Evolutionary conservation across 2,329 filamentous ascomycete genomes (phyloP).

Genomic region (Elsinoe ampelina): DNA sequence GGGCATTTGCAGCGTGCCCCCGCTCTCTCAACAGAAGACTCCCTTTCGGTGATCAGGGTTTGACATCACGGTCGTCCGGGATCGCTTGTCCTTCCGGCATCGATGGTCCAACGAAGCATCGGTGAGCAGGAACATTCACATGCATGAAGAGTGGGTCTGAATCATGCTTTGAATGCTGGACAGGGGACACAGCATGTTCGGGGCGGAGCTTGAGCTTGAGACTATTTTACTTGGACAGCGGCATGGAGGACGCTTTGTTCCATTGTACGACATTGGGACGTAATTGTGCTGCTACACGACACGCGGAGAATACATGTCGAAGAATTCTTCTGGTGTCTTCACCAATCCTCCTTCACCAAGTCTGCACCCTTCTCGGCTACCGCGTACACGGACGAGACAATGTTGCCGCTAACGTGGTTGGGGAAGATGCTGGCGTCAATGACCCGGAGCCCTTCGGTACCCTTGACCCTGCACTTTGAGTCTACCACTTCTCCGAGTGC

Average conservation of each 20-base stretch:
- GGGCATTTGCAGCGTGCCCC: background rate
- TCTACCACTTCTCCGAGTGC: conserved; percentile 29
- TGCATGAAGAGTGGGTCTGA: background rate
- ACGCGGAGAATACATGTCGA: background rate
- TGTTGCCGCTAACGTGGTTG: conserved; percentile 24
- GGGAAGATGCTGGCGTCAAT: conserved; percentile 28
- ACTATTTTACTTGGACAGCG: too few relatives aligned
- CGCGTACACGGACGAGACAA: conserved; percentile 22
- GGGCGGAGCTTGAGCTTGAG: background rate
- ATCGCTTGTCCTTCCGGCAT: conserved; percentile 1
- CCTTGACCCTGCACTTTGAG: conserved; percentile 20
- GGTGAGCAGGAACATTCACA: background rate
- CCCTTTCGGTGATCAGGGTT: conserved; percentile 7
- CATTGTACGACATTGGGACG: background rate
- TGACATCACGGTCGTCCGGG: background rate
- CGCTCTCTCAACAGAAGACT: background rate
- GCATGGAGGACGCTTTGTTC: background rate
- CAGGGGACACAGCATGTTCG: background rate
- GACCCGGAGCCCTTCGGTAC: conserved; percentile 21
- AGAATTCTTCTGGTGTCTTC: background rate
- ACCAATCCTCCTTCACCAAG: conserved; percentile 24
- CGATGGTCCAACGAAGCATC: background rate
- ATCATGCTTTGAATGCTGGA: background rate
- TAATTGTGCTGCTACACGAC: background rate
- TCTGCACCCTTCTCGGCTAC: conserved; percentile 31